A percentile compares a stretch with the other conserved stretches of the same genome.
These are phyloP conservation scores for Cyberlindnera bimundalis DNA, from an alignment of 805 yeast species.

Conservation along the genomic window DNA sequence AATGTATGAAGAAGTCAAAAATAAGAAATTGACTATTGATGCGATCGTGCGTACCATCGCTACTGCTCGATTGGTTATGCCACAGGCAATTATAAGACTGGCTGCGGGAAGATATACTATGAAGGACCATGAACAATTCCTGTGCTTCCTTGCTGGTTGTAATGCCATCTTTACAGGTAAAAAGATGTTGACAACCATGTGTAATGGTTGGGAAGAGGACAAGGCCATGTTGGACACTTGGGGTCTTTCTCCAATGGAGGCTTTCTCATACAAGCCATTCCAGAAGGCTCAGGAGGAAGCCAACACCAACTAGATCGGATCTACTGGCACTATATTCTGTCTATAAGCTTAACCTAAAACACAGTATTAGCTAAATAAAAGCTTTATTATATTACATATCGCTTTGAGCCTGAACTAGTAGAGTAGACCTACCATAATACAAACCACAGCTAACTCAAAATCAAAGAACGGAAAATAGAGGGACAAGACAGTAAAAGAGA, in stretches of 20 bases:
- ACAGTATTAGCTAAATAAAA: too few species aligned
- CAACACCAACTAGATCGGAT: not conserved
- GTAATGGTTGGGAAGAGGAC: constrained; percentile 84
- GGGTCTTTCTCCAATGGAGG: constrained; percentile 62
- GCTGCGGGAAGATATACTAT: constrained; percentile 83
- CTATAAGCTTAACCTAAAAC: too few species aligned
- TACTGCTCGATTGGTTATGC: constrained; percentile 75
- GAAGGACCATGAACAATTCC: constrained; percentile 71
- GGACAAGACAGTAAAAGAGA: not conserved
- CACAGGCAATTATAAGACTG: constrained; percentile 61
- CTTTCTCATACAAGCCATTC: constrained; percentile 29
- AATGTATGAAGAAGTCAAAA: constrained; percentile 50
- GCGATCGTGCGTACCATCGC: constrained; percentile 66
- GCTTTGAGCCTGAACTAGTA: too few species aligned
- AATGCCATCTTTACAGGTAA: constrained; percentile 82
- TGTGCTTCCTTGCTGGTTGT: constrained; percentile 75
- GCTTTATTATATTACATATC: not conserved
- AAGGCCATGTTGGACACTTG: constrained; percentile 61
- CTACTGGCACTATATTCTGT: too few species aligned
- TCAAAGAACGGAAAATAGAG: not conserved
- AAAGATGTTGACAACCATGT: constrained; percentile 77
- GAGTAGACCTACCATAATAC: too few species aligned
- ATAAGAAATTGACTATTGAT: constrained; percentile 52
- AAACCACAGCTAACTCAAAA: too few species aligned
- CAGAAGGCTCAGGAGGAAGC: constrained; percentile 5